These are phyloP conservation scores for Pseudogymnoascus sp. DNA, from an alignment of 2,329 filamentous ascomycete genomes.

Conservation along the genomic window DNA sequence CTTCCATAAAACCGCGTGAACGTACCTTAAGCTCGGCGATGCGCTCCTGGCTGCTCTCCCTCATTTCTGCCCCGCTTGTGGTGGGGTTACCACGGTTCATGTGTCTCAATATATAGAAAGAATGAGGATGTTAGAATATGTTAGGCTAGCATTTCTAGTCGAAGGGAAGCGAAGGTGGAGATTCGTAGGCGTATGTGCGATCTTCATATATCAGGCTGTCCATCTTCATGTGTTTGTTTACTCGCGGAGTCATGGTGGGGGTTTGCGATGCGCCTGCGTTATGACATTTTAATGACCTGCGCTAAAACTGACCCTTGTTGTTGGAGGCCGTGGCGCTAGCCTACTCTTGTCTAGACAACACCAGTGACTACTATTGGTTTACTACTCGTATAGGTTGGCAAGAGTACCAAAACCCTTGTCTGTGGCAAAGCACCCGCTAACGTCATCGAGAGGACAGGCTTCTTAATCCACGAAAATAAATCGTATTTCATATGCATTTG, in stretches of 20 bases:
- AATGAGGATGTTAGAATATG: not conserved
- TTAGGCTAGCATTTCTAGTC: not conserved
- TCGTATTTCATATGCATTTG: no score
- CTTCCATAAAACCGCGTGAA: not conserved
- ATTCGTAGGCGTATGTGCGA: slow-evolving; percentile 3
- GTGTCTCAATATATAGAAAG: not conserved
- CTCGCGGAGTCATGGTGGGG: not conserved
- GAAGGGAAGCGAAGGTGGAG: not conserved
- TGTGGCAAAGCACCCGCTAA: not conserved
- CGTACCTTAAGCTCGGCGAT: not conserved
- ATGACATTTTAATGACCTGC: slow-evolving; percentile 4
- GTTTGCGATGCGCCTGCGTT: not conserved
- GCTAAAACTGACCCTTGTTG: slow-evolving; percentile 4
- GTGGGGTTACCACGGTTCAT: no score
- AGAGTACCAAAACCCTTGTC: not conserved
- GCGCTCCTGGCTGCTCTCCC: not conserved
- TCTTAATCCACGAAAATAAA: not conserved
- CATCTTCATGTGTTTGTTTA: not conserved
- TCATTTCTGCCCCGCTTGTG: not conserved
- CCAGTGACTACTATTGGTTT: not conserved
- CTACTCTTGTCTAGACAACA: not conserved
- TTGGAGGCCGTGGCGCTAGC: not conserved
- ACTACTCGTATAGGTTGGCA: not conserved
- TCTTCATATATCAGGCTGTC: not conserved
- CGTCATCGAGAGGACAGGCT: not conserved